Evolutionary conservation across 352 stramenopile species (phyloP).

Genomic region (Globisporangium alternatum): DNA sequence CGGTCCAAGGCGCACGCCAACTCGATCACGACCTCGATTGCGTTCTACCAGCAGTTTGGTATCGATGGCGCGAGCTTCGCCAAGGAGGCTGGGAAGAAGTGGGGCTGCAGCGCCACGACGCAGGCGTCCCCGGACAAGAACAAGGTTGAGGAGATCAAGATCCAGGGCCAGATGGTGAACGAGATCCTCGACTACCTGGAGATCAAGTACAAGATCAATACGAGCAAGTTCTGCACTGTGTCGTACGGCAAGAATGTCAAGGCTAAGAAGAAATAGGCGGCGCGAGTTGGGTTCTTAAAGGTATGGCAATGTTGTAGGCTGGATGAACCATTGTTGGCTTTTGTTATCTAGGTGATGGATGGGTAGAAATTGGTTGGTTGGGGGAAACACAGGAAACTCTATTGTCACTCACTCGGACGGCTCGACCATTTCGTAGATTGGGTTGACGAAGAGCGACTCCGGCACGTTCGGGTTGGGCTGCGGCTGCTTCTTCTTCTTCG

Average conservation of each 20-base stretch:
- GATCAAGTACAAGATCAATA: conserved; percentile 65
- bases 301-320: background rate
- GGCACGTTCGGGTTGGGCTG: conserved; percentile 16
- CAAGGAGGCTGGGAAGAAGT: conserved; percentile 84
- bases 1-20: conserved; percentile 71
- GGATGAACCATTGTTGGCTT: background rate
- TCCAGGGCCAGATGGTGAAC: conserved; percentile 81
- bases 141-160: conserved; percentile 66
- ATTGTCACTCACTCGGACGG: conserved; percentile 12
- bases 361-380: background rate
- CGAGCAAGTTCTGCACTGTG: conserved; percentile 60
- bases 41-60: conserved; percentile 79
- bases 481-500: conserved; percentile 19
- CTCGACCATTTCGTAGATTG: conserved; percentile 21
- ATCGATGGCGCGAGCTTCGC: conserved; percentile 65
- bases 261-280: conserved; percentile 65
- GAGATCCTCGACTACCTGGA: conserved; percentile 66
- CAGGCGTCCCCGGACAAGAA: conserved; percentile 57
- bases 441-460: conserved; percentile 22
- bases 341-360: conserved; percentile 1
- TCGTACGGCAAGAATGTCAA: conserved; percentile 82
- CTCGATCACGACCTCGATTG: conserved; percentile 63
- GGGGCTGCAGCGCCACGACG: conserved; percentile 66
- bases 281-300: background rate
- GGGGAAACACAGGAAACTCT: conserved; percentile 2